Conservation (phyloP, 495 filamentous ascomycete genomes). For the Aspergillus diversus region DNA sequence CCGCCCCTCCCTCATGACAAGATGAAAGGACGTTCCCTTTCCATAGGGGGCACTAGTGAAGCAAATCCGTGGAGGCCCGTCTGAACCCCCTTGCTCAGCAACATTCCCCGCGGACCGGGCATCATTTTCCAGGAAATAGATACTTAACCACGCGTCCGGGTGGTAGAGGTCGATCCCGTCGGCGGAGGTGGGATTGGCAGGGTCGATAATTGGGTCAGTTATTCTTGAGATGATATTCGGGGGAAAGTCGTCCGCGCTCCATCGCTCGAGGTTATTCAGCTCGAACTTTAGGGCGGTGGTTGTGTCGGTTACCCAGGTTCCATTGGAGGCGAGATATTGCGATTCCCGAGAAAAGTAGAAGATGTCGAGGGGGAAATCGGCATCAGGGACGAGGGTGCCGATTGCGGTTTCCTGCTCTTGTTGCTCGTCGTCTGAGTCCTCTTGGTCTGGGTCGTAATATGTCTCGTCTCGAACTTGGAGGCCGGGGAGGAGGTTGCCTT, state of each 20-base stretch:
- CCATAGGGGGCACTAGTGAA: background rate
- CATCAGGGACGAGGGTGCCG: background rate
- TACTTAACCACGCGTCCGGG: background rate
- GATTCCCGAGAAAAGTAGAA: background rate
- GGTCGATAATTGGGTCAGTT: background rate
- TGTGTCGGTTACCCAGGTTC: background rate
- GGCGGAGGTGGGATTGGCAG: background rate
- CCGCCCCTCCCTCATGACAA: background rate
- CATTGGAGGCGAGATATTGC: background rate
- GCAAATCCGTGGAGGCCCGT: background rate
- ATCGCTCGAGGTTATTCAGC: background rate
- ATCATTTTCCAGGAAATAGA: background rate
- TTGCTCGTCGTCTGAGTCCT: background rate
- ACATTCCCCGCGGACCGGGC: background rate
- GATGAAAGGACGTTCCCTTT: background rate
- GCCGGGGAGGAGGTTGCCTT: background rate
- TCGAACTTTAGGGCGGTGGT: background rate
- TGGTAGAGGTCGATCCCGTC: conserved; percentile 1
- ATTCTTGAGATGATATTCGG: background rate
- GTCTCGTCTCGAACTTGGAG: background rate
- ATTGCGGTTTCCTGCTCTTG: background rate
- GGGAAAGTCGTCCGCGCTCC: background rate
- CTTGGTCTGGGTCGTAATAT: background rate
- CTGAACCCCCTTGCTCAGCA: background rate
- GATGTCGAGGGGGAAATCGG: background rate